Conservation (phyloP, 2,329 filamentous ascomycete genomes). For the Fusarium staphyleae region DNA sequence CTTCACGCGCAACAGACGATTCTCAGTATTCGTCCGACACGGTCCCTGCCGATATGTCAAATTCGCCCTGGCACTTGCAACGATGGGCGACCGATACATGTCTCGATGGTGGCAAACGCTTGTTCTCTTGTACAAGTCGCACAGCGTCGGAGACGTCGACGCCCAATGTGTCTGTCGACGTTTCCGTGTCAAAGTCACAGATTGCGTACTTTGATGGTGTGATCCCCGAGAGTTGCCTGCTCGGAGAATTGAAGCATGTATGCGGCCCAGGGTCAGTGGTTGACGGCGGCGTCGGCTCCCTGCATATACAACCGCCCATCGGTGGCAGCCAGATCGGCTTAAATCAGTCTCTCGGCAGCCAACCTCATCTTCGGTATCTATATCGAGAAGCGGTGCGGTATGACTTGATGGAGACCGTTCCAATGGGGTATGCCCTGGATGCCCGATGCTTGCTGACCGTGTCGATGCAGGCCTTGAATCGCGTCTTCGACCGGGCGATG, state of each 20-base stretch:
- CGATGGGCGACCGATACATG: neutral
- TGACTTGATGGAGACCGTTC: constrained; percentile 6
- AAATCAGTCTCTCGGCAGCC: constrained; percentile 10
- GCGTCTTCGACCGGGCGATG: constrained; percentile 16
- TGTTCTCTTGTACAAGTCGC: constrained; percentile 8
- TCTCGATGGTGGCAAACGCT: constrained; percentile 22
- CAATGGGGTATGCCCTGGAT: neutral
- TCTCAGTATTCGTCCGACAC: constrained; percentile 7
- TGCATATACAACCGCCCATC: constrained; percentile 17
- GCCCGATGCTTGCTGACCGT: neutral
- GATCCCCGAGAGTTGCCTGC: constrained; percentile 8
- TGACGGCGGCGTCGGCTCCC: constrained; percentile 5
- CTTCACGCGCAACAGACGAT: constrained; percentile 9
- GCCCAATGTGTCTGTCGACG: constrained; percentile 10
- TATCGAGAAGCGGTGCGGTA: constrained; percentile 14
- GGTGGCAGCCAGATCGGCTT: constrained; percentile 9
- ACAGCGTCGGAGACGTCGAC: constrained; percentile 15
- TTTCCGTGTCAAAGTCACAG: neutral
- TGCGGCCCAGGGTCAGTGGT: too few species aligned
- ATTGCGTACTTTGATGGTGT: constrained; percentile 3
- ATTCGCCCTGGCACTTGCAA: constrained; percentile 8
- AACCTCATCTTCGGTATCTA: constrained; percentile 17
- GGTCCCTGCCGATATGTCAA: constrained; percentile 16
- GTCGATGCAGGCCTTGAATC: constrained; percentile 11
- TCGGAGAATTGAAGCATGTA: too few species aligned